Evolutionary conservation across 495 filamentous ascomycete species (phyloP), one percentile per base, ranked within the genome.

Genomic region (Hypoxylon fragiforme): DNA sequence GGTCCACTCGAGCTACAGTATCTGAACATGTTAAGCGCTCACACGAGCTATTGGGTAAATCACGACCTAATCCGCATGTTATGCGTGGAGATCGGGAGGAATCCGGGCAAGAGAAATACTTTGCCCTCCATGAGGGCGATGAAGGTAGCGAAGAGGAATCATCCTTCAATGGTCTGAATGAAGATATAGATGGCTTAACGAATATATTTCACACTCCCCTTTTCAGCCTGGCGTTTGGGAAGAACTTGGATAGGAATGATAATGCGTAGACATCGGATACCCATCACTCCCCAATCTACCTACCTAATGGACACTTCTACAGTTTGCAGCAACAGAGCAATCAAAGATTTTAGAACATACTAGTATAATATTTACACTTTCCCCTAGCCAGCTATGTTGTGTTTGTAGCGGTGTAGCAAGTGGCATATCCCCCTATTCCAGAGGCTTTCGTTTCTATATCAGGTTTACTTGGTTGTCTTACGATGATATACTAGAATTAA

Each of bases 1-100:
- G 90, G 92, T 0, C 81, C 91, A 3, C 75, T 97, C 20, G 92
- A 95, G 70, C 89, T 96, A 44, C 92, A 97, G 75, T 98, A 98
- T 67, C 69, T 97, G 3, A 96, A 95, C 57, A 98, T 98, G 92
- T 70, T 98, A 51, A 88, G 90, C 48, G 94, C 94, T n/a, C 94
- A 98, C 70, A 91, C 88, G 50, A 90, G 87, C 54, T 98, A 98
- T 63, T 97, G 94, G 94, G 80, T 81, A 7, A 83, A 86, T 57
- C 77, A 79, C 49, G 94, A 97, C 66, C 89, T 97, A 70, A 84
- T 94, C 18, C 73, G 92, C 30, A 85, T 97, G 65, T 65, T 97
- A 44, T 92, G 96, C 14, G 70, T 90, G 31, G 94, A 98, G 72
- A 82, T 92, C 60, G 92, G 92, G 7, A 73, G 92, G 50, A 78